Evolutionary conservation across 2,329 filamentous ascomycete species (phyloP).

Genomic region (Zasmidium angulare): DNA sequence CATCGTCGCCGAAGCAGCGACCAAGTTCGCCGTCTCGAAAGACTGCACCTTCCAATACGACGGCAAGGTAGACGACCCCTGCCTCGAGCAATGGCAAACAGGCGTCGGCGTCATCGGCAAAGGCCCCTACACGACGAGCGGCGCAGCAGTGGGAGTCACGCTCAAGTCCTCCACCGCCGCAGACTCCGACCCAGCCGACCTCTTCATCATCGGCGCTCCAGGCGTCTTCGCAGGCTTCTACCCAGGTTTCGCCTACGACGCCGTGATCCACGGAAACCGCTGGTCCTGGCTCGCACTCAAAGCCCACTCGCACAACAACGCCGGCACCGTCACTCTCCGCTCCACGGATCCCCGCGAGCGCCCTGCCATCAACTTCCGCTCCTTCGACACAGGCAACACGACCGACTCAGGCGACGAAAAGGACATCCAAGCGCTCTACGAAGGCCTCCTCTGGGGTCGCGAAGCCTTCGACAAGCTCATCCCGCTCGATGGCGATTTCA

Average conservation of each 20-base stretch:
- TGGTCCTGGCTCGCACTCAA: conserved; percentile 58
- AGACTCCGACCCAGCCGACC: conserved; percentile 49
- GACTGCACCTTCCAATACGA: conserved; percentile 39
- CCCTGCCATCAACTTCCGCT: conserved; percentile 64
- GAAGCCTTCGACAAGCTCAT: conserved; percentile 34
- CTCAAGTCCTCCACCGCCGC: conserved; percentile 38
- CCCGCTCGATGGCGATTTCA: conserved; percentile 46
- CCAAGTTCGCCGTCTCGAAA: conserved; percentile 39
- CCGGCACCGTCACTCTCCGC: conserved; percentile 61
- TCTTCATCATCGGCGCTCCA: conserved; percentile 57
- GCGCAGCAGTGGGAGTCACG: conserved; percentile 53
- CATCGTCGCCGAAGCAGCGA: conserved; percentile 43
- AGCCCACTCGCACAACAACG: conserved; percentile 61
- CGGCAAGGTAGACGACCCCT: conserved; percentile 39
- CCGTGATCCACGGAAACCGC: conserved; percentile 44
- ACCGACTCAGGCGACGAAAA: conserved; percentile 34
- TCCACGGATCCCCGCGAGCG: conserved; percentile 63
- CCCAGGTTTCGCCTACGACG: conserved; percentile 52
- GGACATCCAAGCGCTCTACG: conserved; percentile 54
- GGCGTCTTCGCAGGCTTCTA: conserved; percentile 57
- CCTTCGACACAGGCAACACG: conserved; percentile 50
- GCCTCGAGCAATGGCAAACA: conserved; percentile 46
- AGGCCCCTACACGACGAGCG: conserved; percentile 51
- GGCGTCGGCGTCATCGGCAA: conserved; percentile 35
- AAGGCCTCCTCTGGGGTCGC: conserved; percentile 56